Conservation (phyloP, 2,329 filamentous ascomycete species). For the Colletotrichum plurivorum region DNA sequence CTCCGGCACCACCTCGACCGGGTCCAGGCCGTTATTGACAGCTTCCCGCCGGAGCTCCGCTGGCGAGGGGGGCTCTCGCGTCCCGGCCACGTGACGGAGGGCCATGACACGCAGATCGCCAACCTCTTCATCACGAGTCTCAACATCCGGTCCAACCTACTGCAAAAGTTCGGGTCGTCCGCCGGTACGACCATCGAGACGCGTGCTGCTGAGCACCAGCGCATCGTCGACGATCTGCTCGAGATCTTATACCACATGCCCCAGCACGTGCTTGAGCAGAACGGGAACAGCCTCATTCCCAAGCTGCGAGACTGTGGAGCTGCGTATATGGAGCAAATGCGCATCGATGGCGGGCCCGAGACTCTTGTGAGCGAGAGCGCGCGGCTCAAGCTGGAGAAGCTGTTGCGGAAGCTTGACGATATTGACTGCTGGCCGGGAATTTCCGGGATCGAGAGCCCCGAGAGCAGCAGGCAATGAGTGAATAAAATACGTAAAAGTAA, state of each 20-base stretch:
- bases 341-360: slow-evolving; percentile 14
- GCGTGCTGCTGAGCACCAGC: slow-evolving; percentile 45
- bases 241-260: slow-evolving; percentile 54
- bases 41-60: slow-evolving; percentile 50
- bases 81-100: slow-evolving; percentile 46
- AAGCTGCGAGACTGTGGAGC: slow-evolving; percentile 55
- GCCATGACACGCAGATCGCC: slow-evolving; percentile 54
- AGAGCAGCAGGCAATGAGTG: slow-evolving; percentile 18
- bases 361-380: slow-evolving; percentile 37
- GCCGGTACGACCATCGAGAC: slow-evolving; percentile 20
- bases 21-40: slow-evolving; percentile 49
- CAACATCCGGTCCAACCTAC: slow-evolving; percentile 52
- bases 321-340: slow-evolving; percentile 49
- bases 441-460: slow-evolving; percentile 15
- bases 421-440: slow-evolving; percentile 49
- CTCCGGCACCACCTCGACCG: slow-evolving; percentile 38
- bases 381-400: slow-evolving; percentile 45
- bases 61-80: slow-evolving; percentile 54
- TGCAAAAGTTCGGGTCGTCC: slow-evolving; percentile 48
- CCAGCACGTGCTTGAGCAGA: slow-evolving; percentile 50
- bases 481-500: background rate
- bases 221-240: slow-evolving; percentile 52
- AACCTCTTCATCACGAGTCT: slow-evolving; percentile 55
- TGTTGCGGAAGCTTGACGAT: slow-evolving; percentile 49
- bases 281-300: slow-evolving; percentile 51